Conservation (phyloP, 129 eudicot genomes). For the Gnaphalium uliginosum region DNA sequence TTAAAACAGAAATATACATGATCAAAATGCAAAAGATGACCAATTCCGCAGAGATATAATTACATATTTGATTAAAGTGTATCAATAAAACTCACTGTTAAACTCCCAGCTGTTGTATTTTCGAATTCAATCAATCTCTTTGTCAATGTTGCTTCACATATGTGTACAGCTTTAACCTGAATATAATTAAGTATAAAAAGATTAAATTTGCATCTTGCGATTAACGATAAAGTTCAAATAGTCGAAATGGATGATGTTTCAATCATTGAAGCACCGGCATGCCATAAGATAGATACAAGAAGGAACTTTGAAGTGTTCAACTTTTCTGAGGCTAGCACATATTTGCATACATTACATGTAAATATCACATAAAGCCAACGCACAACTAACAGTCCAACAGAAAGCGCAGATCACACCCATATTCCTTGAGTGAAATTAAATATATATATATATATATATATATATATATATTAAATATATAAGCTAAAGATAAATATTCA, state of each 20-base stretch:
- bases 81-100: slow-evolving; percentile 54
- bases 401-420: not conserved
- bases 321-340: not conserved
- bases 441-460: too few relatives aligned
- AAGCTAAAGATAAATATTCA: not conserved
- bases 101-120: slow-evolving; percentile 61
- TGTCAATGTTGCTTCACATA: slow-evolving; percentile 75
- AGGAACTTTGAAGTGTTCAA: not conserved
- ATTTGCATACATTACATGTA: not conserved
- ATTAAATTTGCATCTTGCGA: not conserved
- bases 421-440: too few relatives aligned
- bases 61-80: not conserved
- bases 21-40: slow-evolving; percentile 19
- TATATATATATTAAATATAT: not conserved
- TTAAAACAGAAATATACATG: not conserved
- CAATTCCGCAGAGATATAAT: slow-evolving; percentile 9
- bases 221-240: not conserved
- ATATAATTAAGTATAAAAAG: not conserved
- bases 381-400: not conserved
- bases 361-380: not conserved
- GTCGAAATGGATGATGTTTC: not conserved
- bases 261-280: not conserved
- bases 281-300: not conserved
- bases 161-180: slow-evolving; percentile 65
- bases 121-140: slow-evolving; percentile 83